Conservation (phyloP, 1,284 basidiomycete genomes). For the Porphyrellus sp. region DNA sequence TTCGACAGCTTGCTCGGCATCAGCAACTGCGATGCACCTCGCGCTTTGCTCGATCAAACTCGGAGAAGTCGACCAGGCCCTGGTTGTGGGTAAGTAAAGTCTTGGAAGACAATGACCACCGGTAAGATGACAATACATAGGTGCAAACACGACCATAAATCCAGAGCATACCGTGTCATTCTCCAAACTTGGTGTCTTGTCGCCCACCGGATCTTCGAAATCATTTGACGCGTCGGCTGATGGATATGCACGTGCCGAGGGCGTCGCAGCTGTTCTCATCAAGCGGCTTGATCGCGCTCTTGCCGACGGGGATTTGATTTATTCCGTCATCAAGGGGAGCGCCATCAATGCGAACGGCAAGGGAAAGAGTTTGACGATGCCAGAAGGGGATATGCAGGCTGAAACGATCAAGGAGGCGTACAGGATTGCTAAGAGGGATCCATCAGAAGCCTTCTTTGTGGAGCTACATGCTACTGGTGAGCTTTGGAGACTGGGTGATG, state of each 20-base stretch:
- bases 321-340: slow-evolving; percentile 31
- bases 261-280: slow-evolving; percentile 29
- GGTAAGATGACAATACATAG: slow-evolving; percentile 8
- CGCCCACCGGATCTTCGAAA: slow-evolving; percentile 46
- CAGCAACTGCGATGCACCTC: slow-evolving; percentile 46
- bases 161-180: slow-evolving; percentile 32
- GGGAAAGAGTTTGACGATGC: slow-evolving; percentile 35
- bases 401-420: slow-evolving; percentile 33
- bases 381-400: slow-evolving; percentile 33
- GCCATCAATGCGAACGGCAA: slow-evolving; percentile 34
- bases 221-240: slow-evolving; percentile 49
- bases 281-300: slow-evolving; percentile 31
- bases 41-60: slow-evolving; percentile 42
- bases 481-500: neutral
- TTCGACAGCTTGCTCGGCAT: slow-evolving; percentile 41
- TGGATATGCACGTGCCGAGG: slow-evolving; percentile 39
- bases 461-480: slow-evolving; percentile 48
- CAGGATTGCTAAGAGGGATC: slow-evolving; percentile 26
- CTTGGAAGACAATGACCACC: neutral
- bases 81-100: slow-evolving; percentile 36
- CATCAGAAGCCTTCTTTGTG: slow-evolving; percentile 45
- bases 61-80: slow-evolving; percentile 49
- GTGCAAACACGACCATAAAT: slow-evolving; percentile 30
- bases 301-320: slow-evolving; percentile 26
- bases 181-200: slow-evolving; percentile 38